phyloP scores from a whole-genome alignment of 2,329 filamentous ascomycete species.

The Ceratocystiopsis brevicomis region DNA sequence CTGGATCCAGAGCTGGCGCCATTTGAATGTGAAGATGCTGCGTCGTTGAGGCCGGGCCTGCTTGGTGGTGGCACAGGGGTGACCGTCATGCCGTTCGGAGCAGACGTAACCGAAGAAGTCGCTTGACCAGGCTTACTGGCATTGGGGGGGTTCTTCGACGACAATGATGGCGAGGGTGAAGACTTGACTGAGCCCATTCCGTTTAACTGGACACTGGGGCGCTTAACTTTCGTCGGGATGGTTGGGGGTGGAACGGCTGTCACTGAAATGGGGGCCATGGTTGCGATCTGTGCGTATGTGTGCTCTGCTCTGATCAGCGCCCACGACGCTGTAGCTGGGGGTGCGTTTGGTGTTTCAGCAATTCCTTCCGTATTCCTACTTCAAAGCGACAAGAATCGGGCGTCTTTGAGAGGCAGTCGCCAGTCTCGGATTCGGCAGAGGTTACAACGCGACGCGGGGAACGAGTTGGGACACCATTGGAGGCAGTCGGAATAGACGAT shows the following conservation, averaged over 20 bases:
- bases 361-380: too few relatives aligned
- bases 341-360: too few relatives aligned
- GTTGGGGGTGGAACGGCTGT: conserved; percentile 24
- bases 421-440: too few relatives aligned
- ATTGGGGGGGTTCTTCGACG: conserved; percentile 32
- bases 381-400: too few relatives aligned
- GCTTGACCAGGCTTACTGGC: conserved; percentile 27
- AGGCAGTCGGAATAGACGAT: too few relatives aligned
- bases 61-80: conserved; percentile 27
- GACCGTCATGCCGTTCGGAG: conserved; percentile 24
- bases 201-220: conserved; percentile 49
- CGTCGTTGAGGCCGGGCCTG: conserved; percentile 31
- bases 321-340: too few relatives aligned
- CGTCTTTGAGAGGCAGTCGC: too few relatives aligned
- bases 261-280: conserved; percentile 35
- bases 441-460: too few relatives aligned
- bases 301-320: too few relatives aligned
- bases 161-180: conserved; percentile 38
- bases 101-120: conserved; percentile 18
- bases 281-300: not conserved
- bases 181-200: conserved; percentile 37
- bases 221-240: conserved; percentile 43
- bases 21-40: conserved; percentile 6
- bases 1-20: conserved; percentile 12
- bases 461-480: too few relatives aligned